A percentile compares a stretch with the other conserved stretches of the same genome.
These are phyloP conservation scores for Wickerhamiella nectarea DNA, from an alignment of 805 yeast genomes.

Conservation along the genomic window DNA sequence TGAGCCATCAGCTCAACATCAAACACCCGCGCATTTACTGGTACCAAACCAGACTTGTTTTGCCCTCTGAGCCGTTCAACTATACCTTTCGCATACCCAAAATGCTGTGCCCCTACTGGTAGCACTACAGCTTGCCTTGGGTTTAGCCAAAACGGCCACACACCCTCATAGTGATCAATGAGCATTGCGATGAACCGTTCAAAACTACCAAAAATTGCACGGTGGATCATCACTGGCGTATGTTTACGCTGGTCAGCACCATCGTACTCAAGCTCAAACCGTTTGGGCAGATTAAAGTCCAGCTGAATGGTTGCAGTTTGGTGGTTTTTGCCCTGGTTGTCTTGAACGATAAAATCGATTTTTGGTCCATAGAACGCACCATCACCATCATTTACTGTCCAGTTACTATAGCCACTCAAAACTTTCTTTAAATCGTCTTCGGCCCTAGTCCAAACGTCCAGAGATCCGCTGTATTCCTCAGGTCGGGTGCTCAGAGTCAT, in stretches of 20 bases:
- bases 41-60: conserved; percentile 21
- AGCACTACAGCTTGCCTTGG: conserved; percentile 81
- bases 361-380: conserved; percentile 72
- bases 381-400: conserved; percentile 66
- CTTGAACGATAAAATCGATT: conserved; percentile 73
- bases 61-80: conserved; percentile 11
- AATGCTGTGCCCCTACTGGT: conserved; percentile 53
- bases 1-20: conserved; percentile 65
- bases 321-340: conserved; percentile 66
- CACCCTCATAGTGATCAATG: conserved; percentile 79
- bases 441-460: conserved; percentile 70
- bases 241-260: conserved; percentile 32
- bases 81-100: conserved; percentile 39
- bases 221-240: conserved; percentile 85
- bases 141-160: conserved; percentile 96
- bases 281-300: conserved; percentile 84
- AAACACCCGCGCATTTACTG: conserved; percentile 46
- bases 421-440: conserved; percentile 52
- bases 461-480: conserved; percentile 58
- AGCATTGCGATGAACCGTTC: conserved; percentile 86
- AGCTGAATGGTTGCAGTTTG: conserved; percentile 93
- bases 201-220: conserved; percentile 90
- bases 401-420: conserved; percentile 38
- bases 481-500: conserved; percentile 81
- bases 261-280: conserved; percentile 63